phyloP scores from a whole-genome alignment of 306 rosid genomes.

The Heteromeles arbutifolia region DNA sequence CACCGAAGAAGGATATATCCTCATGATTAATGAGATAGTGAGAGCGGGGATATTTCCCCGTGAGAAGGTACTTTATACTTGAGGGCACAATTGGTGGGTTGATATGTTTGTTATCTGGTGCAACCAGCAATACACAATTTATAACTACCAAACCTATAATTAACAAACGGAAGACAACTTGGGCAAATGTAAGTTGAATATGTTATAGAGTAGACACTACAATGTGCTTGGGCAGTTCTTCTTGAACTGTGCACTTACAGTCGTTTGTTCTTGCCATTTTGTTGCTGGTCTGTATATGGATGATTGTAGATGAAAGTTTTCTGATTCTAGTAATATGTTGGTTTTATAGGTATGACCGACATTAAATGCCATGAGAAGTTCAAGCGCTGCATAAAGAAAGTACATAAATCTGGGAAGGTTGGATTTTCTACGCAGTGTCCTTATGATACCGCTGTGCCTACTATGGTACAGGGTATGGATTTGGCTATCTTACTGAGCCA shows the following conservation, averaged over 20 bases:
- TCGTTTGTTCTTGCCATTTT: not conserved
- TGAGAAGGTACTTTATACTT: not conserved
- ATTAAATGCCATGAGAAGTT: slow-evolving; percentile 63
- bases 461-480: slow-evolving; percentile 83
- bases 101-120: not conserved
- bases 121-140: not conserved
- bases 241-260: not conserved
- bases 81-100: not conserved
- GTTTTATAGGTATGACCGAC: slow-evolving; percentile 46
- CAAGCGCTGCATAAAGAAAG: slow-evolving; percentile 55
- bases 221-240: not conserved
- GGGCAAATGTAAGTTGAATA: not conserved
- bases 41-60: not conserved
- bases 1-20: not conserved
- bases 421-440: slow-evolving; percentile 73
- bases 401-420: slow-evolving; percentile 49
- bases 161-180: not conserved
- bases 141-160: not conserved
- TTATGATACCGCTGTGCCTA: slow-evolving; percentile 42
- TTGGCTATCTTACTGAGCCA: slow-evolving; percentile 69
- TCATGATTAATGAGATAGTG: not conserved
- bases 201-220: not conserved
- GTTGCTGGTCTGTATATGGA: not conserved
- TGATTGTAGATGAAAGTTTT: not conserved
- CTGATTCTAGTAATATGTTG: not conserved